phyloP scores from a whole-genome alignment of 2,329 filamentous ascomycete genomes.

The Penicillium frequentans region DNA sequence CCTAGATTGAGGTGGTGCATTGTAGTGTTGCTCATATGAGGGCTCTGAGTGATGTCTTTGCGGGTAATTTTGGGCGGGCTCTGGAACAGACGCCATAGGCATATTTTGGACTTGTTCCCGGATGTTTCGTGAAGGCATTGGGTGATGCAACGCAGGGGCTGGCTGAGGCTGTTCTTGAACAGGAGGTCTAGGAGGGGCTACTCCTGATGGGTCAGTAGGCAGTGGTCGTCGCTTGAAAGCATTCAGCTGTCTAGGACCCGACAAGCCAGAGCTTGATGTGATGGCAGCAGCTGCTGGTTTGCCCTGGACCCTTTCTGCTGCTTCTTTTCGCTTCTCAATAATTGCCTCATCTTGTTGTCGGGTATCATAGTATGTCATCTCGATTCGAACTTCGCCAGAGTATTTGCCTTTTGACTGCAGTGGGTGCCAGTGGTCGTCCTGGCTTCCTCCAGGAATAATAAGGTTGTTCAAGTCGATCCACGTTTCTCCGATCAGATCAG shows the following conservation, averaged over 20 bases:
- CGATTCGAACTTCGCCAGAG: conserved; percentile 88
- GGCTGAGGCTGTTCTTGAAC: conserved; percentile 21
- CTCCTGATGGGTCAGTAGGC: conserved; percentile 70
- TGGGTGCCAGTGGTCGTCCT: conserved; percentile 88
- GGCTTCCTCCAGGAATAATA: conserved; percentile 82
- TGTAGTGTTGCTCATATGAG: conserved; percentile 46
- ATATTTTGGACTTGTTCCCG: conserved; percentile 22
- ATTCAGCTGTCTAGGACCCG: conserved; percentile 55
- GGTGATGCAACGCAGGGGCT: conserved; percentile 22
- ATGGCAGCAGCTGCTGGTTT: conserved; percentile 20
- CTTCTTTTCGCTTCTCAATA: conserved; percentile 54
- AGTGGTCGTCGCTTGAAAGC: conserved; percentile 80
- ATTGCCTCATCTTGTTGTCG: conserved; percentile 76
- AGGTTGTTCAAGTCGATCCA: conserved; percentile 84
- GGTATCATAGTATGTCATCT: conserved; percentile 94
- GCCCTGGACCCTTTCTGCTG: conserved; percentile 36
- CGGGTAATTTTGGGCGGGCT: conserved; percentile 66
- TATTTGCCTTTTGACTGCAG: conserved; percentile 91
- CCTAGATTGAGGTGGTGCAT: conserved; percentile 23
- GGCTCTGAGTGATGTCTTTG: conserved; percentile 66
- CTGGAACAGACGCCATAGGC: conserved; percentile 45
- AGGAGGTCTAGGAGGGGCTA: conserved; percentile 41
- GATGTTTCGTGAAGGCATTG: conserved; percentile 18
- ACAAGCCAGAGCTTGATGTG: conserved; percentile 29
- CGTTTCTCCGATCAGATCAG: conserved; percentile 90